phyloP scores from a whole-genome alignment of 2,329 filamentous ascomycete species.

The Talaromyces atroroseus region DNA sequence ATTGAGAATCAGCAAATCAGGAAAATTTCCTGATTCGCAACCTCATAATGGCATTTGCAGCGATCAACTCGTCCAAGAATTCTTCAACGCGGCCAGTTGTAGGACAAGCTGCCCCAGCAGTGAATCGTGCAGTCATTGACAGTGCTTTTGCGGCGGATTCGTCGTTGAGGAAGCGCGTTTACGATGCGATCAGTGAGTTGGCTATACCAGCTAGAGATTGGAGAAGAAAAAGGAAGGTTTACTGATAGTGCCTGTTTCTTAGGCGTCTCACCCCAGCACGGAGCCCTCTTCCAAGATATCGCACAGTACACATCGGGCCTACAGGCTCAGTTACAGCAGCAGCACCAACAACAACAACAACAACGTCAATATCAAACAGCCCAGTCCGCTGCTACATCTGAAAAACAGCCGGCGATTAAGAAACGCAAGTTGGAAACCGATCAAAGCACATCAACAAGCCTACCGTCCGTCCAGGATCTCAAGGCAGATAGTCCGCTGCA shows the following conservation, averaged over 20 bases:
- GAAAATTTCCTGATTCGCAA: neutral
- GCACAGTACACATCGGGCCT: slow-evolving; percentile 35
- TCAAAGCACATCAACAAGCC: slow-evolving; percentile 18
- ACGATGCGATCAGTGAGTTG: slow-evolving; percentile 39
- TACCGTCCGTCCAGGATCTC: slow-evolving; percentile 25
- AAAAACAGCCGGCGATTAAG: slow-evolving; percentile 38
- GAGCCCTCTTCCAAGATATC: slow-evolving; percentile 45
- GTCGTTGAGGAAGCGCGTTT: slow-evolving; percentile 36
- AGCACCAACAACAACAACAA: slow-evolving; percentile 26
- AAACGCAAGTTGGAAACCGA: slow-evolving; percentile 47
- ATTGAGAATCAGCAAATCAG: neutral
- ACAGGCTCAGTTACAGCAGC: slow-evolving; percentile 21
- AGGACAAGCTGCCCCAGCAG: slow-evolving; percentile 19
- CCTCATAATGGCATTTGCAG: slow-evolving; percentile 34
- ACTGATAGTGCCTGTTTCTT: slow-evolving; percentile 11
- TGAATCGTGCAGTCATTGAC: slow-evolving; percentile 31
- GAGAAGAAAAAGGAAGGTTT: slow-evolving; percentile 1
- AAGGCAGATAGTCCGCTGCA: slow-evolving; percentile 31
- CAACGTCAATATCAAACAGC: slow-evolving; percentile 20
- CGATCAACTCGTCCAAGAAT: slow-evolving; percentile 18
- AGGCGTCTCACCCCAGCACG: slow-evolving; percentile 35
- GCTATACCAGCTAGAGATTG: slow-evolving; percentile 1
- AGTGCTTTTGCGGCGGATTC: slow-evolving; percentile 37
- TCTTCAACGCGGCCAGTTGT: slow-evolving; percentile 17
- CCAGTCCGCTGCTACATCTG: slow-evolving; percentile 19